Conservation (phyloP, 306 rosid genomes). For the Cicer judaicum region DNA sequence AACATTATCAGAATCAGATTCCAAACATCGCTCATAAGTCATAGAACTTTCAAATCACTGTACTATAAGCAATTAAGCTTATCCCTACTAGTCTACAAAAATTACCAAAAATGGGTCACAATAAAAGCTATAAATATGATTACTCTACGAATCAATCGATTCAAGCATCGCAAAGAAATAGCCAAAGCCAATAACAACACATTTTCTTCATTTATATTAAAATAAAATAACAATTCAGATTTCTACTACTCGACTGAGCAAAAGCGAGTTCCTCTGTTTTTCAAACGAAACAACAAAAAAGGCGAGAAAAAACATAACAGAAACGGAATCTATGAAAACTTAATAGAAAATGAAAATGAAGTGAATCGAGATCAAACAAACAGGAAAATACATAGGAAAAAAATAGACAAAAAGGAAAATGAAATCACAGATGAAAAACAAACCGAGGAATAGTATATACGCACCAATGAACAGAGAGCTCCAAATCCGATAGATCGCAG, state of each 20-base stretch:
- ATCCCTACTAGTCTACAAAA: conserved; percentile 8
- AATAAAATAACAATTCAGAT: not conserved
- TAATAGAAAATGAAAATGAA: not conserved
- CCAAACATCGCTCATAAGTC: conserved; percentile 6
- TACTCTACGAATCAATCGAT: not conserved
- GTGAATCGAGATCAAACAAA: conserved; percentile 3
- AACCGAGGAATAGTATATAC: not conserved
- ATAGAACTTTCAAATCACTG: conserved; percentile 19
- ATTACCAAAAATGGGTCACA: not conserved
- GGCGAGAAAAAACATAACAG: not conserved
- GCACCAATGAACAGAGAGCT: conserved; percentile 8
- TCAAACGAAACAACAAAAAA: not conserved
- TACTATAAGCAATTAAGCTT: not conserved
- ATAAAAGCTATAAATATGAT: not conserved
- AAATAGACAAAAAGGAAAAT: not conserved
- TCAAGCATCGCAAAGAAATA: conserved; percentile 6
- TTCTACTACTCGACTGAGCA: not conserved
- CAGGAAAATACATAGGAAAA: not conserved
- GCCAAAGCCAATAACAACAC: conserved; percentile 3
- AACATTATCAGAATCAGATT: conserved; percentile 8
- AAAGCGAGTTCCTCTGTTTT: conserved; percentile 33
- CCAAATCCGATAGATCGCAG: not conserved
- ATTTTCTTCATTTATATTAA: not conserved
- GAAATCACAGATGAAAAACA: not conserved
- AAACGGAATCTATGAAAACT: not conserved